A percentile compares a stretch with the other conserved stretches of the same genome.
These are phyloP conservation scores for Spathaspora passalidarum DNA, from an alignment of 805 yeast genomes.

Conservation along the genomic window DNA sequence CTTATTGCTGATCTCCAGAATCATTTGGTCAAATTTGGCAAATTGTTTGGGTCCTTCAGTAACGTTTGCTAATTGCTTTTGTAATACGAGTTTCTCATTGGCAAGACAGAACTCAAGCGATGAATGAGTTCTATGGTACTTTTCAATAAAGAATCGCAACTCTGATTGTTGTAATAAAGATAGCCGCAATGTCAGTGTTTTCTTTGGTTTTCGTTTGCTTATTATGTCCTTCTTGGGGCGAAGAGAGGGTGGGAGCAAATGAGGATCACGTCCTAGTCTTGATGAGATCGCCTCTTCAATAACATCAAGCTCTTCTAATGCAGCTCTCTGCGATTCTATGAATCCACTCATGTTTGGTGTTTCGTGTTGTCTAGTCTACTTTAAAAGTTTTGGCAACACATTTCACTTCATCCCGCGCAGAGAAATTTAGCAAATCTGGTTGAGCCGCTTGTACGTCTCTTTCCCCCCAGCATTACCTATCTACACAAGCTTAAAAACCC, in stretches of 20 bases:
- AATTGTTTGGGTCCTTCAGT: conserved; percentile 13
- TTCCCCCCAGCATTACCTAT: too few species aligned
- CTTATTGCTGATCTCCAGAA: conserved; percentile 7
- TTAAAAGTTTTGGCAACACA: background rate
- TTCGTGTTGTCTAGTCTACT: background rate
- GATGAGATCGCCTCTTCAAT: conserved; percentile 65
- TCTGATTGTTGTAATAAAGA: conserved; percentile 67
- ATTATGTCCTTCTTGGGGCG: conserved; percentile 12
- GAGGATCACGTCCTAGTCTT: conserved; percentile 62
- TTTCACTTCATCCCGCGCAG: too few species aligned
- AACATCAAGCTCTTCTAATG: conserved; percentile 64
- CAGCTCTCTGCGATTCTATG: conserved; percentile 32
- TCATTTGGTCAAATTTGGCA: conserved; percentile 12
- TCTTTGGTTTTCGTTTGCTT: conserved; percentile 9
- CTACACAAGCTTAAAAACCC: too few species aligned
- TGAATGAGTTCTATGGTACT: conserved; percentile 31
- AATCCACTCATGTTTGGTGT: conserved; percentile 19
- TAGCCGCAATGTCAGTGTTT: conserved; percentile 48
- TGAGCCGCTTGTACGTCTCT: background rate
- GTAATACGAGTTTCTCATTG: conserved; percentile 5
- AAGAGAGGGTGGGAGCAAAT: conserved; percentile 33
- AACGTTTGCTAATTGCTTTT: conserved; percentile 11
- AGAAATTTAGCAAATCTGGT: background rate
- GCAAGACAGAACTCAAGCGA: conserved; percentile 5
- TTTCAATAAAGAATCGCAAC: conserved; percentile 46